phyloP scores from a whole-genome alignment of 2,329 filamentous ascomycete genomes.

The Colletotrichum sp. region DNA sequence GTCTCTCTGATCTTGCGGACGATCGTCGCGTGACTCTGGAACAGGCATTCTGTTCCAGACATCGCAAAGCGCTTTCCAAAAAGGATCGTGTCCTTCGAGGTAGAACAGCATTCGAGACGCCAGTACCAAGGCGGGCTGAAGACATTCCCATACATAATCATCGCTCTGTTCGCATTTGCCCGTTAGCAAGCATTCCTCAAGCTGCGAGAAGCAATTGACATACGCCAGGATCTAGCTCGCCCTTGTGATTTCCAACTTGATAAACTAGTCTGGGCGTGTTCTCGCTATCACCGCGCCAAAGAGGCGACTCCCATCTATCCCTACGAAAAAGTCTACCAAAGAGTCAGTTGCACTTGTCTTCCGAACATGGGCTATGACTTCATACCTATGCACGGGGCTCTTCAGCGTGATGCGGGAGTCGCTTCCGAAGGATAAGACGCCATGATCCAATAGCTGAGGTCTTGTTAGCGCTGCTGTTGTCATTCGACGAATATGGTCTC shows the following conservation, averaged over 20 bases:
- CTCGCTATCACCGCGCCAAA: background rate
- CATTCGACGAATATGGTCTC: background rate
- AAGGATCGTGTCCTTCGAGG: slow-evolving; percentile 21
- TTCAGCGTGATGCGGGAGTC: slow-evolving; percentile 6
- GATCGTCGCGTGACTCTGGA: slow-evolving; percentile 6
- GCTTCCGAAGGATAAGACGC: slow-evolving; percentile 26
- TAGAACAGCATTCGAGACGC: slow-evolving; percentile 26
- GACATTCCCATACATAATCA: slow-evolving; percentile 29
- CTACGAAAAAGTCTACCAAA: slow-evolving; percentile 5
- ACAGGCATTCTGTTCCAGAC: slow-evolving; percentile 28
- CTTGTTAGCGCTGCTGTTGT: background rate
- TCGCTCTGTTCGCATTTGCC: slow-evolving; percentile 23
- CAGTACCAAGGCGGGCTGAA: slow-evolving; percentile 32
- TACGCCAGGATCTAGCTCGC: slow-evolving; percentile 29
- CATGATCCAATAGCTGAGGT: slow-evolving; percentile 26
- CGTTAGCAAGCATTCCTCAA: background rate
- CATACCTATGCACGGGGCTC: slow-evolving; percentile 28
- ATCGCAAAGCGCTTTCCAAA: slow-evolving; percentile 25
- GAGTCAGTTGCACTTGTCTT: background rate
- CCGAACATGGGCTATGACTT: background rate
- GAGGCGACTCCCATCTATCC: background rate
- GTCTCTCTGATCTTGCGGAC: background rate
- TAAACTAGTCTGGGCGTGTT: slow-evolving; percentile 22
- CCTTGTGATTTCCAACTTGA: slow-evolving; percentile 23
- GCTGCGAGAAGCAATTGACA: background rate